Base-by-base conservation (phyloP, 169 alveolate species). In the Toxoplasma gondii region DNA sequence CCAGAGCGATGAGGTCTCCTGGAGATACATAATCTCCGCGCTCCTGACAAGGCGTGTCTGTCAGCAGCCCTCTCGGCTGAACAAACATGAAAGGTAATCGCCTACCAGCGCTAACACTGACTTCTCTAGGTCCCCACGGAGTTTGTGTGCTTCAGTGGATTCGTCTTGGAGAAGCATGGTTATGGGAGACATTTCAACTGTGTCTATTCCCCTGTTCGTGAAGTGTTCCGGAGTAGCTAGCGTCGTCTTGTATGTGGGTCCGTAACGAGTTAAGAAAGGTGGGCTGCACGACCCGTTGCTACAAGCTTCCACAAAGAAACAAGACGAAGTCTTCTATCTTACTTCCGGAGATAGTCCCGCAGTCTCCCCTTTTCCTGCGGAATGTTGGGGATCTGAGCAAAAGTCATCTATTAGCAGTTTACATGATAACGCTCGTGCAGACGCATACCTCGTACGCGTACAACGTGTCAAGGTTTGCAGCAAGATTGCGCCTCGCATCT, bases 261-360 rank as follows among this genome's bases (percentile, higher is more conserved):
- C 90, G 38, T 82, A 82, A 36, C 90, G 90, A 16, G 90, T 82
- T 31, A 82, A 44, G 54, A 82, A 38, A 17, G 90, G 90, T 9
- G 90, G 90, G 69, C 90, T 82, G 90, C 90, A 82, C 43, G 19
- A 38, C 7, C 31, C 7, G 34, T 1, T 41, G 58, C 53, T 27
- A 49, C n/a, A 16, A 5, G 64, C 27, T 34, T n/a, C 64, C 17
- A 7, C 67, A 0, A 39, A 82, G 39, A 29, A 1, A 67, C 41
- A 2, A 17, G 22, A 16, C 10, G 64, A 9, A 36, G 27, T 1
- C 36, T 74, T 34, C n/a, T 31, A 9, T 31, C 44, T 82, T 44
- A 82, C 90, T 38, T 39, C 38, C 41, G 36, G 54, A 82, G 39
- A 82, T 82, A 82, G 44, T 82, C 90, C 36, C 38, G 27, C 29